Conservation (phyloP, 176 grass and related monocot species). For the Triticum monococcum region DNA sequence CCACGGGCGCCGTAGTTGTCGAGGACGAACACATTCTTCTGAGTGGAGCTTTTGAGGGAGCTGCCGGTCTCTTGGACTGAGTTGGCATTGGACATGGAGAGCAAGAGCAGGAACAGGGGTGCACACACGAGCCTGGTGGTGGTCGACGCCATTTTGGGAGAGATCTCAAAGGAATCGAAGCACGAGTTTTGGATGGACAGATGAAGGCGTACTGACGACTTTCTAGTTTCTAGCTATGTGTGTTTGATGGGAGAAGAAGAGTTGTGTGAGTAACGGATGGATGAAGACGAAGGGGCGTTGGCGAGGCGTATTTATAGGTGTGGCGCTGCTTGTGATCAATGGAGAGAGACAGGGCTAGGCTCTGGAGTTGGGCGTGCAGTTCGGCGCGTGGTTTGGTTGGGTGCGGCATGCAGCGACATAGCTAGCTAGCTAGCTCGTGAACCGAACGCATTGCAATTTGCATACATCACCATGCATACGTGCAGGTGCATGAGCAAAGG, state of each 20-base stretch:
- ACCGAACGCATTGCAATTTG: background rate
- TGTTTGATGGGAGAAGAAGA: background rate
- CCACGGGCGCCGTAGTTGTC: constrained; percentile 52
- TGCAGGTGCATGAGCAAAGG: background rate
- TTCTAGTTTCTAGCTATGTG: background rate
- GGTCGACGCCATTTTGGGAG: background rate
- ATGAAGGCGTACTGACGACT: background rate
- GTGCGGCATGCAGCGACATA: background rate
- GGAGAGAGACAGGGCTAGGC: background rate
- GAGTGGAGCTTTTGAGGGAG: background rate
- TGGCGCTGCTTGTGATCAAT: background rate
- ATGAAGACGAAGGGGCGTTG: background rate
- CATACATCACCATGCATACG: background rate
- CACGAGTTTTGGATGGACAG: background rate
- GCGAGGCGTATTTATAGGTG: constrained; percentile 1
- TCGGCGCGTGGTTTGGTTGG: background rate
- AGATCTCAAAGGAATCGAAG: background rate
- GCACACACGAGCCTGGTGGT: background rate
- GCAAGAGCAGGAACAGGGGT: background rate
- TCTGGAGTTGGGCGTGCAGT: background rate
- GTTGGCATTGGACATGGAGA: background rate
- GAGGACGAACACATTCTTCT: constrained; percentile 45
- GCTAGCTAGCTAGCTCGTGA: background rate
- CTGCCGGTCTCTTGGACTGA: background rate
- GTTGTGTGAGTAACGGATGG: background rate